A percentile compares a stretch with the other conserved stretches of the same genome.
Conservation (phyloP, 2,329 filamentous ascomycete genomes). For the Helotiales sp. region DNA sequence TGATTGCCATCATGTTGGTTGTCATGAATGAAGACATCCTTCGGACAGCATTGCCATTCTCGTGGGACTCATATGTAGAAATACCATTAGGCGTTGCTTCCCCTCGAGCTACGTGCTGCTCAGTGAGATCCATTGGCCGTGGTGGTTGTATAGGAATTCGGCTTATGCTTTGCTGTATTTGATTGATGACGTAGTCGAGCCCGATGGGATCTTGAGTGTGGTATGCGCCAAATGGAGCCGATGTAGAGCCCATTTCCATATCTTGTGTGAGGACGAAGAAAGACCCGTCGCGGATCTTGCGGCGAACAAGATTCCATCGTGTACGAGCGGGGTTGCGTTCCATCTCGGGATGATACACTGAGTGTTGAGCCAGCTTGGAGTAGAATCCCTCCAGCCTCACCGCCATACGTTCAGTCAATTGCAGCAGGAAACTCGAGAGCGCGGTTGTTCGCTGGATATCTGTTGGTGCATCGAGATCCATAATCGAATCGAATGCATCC, state of each 20-base stretch:
- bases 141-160: conserved; percentile 30
- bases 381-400: conserved; percentile 58
- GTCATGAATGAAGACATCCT: conserved; percentile 53
- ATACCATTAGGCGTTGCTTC: conserved; percentile 42
- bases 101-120: conserved; percentile 48
- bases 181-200: conserved; percentile 52
- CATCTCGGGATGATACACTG: conserved; percentile 56
- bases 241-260: conserved; percentile 41
- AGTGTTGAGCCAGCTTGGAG: conserved; percentile 53
- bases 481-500: conserved; percentile 57
- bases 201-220: conserved; percentile 46
- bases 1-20: conserved; percentile 50
- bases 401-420: conserved; percentile 58
- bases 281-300: conserved; percentile 55
- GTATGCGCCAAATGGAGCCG: conserved; percentile 26
- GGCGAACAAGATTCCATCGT: conserved; percentile 56
- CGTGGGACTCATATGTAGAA: conserved; percentile 49
- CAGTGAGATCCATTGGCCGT: conserved; percentile 46
- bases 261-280: conserved; percentile 55
- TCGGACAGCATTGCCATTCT: conserved; percentile 49
- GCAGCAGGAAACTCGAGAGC: conserved; percentile 52
- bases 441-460: conserved; percentile 48
- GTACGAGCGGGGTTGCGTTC: conserved; percentile 59
- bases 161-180: conserved; percentile 47
- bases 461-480: conserved; percentile 47